Evolutionary conservation across 1,139 yeast genomes (phyloP).

Genomic region (Geotrichum citri-aurantii): DNA sequence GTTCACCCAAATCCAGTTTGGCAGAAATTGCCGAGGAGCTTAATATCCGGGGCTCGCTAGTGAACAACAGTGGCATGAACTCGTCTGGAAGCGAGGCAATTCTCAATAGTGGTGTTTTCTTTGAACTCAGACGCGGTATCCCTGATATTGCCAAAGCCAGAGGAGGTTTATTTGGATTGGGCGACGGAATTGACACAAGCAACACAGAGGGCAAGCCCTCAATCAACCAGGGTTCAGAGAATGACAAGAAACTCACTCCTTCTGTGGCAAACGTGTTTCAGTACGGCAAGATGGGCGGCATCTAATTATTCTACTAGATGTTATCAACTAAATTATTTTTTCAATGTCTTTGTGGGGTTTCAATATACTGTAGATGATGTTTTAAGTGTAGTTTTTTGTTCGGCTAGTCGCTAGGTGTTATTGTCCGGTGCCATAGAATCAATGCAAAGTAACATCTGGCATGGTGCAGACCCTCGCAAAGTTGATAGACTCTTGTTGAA

Average conservation of each 20-base stretch:
- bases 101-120: slow-evolving; percentile 46
- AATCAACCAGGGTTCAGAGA: slow-evolving; percentile 3
- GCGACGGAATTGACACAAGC: slow-evolving; percentile 26
- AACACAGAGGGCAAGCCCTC: slow-evolving; percentile 9
- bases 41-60: slow-evolving; percentile 31
- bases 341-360: not conserved
- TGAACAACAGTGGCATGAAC: slow-evolving; percentile 29
- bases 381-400: too few relatives aligned
- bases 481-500: too few relatives aligned
- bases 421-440: too few relatives aligned
- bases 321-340: not conserved
- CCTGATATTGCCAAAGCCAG: slow-evolving; percentile 33
- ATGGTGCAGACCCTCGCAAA: too few relatives aligned
- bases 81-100: slow-evolving; percentile 53
- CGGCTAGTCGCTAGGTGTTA: too few relatives aligned
- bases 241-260: slow-evolving; percentile 19
- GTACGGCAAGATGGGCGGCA: slow-evolving; percentile 35
- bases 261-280: slow-evolving; percentile 33
- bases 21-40: slow-evolving; percentile 48
- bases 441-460: too few relatives aligned
- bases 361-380: too few relatives aligned
- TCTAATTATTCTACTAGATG: slow-evolving; percentile 6
- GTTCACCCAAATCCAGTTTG: slow-evolving; percentile 37
- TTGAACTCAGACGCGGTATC: slow-evolving; percentile 42
- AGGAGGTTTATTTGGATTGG: slow-evolving; percentile 38